phyloP scores from a whole-genome alignment of 306 rosid genomes.

The Cyclanthera cordifolia region DNA sequence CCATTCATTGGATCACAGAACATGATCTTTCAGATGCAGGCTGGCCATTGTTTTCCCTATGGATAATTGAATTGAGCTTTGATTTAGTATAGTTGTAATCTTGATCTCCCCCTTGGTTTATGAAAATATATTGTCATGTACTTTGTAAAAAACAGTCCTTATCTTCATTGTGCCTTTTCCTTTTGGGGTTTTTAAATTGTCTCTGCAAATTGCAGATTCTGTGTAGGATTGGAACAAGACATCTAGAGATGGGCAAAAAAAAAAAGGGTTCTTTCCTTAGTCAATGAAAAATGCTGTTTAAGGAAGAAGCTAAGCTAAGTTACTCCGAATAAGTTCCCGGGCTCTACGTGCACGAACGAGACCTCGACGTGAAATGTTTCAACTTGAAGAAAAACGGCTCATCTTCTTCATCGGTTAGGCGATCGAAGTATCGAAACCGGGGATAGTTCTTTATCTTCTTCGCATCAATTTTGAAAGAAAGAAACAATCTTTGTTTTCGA shows the following conservation, averaged over 20 bases:
- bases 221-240: background rate
- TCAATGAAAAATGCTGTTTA: constrained; percentile 11
- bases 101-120: background rate
- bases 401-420: background rate
- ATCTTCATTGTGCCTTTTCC: background rate
- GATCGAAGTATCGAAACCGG: background rate
- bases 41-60: constrained; percentile 8
- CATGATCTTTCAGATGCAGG: constrained; percentile 13
- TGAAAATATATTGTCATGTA: constrained; percentile 1
- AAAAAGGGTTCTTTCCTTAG: background rate
- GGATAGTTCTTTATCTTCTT: background rate
- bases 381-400: background rate
- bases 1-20: constrained; percentile 14
- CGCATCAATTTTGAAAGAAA: background rate
- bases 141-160: constrained; percentile 1
- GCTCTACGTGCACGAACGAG: background rate
- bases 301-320: background rate
- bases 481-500: background rate
- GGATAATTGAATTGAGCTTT: constrained; percentile 9
- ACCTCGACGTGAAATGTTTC: no score
- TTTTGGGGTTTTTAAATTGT: background rate
- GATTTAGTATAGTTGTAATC: constrained; percentile 10
- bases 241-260: constrained; percentile 8
- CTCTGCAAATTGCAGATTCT: constrained; percentile 10
- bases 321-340: background rate